Evolutionary conservation across 805 yeast genomes (phyloP).

Genomic region (Ogataea polymorpha): DNA sequence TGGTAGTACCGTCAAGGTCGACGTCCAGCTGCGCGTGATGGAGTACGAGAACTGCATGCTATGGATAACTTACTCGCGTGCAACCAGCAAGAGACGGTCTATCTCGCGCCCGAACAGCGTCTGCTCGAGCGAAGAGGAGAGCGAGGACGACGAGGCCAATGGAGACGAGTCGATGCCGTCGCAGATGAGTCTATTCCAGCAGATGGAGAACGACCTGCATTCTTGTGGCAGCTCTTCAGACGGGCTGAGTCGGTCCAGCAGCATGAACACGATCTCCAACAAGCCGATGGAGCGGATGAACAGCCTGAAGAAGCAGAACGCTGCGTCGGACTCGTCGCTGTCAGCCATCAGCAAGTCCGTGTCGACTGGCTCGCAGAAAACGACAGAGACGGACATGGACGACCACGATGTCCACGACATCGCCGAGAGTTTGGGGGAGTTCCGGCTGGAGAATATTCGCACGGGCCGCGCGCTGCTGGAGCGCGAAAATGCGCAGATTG

Average conservation of each 20-base stretch:
- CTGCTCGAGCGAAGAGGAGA: conserved; percentile 1
- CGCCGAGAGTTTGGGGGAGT: conserved; percentile 12
- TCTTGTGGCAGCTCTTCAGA: conserved; percentile 29
- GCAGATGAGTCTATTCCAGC: conserved; percentile 48
- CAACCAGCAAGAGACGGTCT: conserved; percentile 7
- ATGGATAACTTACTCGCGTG: conserved; percentile 85
- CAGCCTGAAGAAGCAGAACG: conserved; percentile 8
- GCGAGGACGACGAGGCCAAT: conserved; percentile 2
- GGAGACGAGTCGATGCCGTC: conserved; percentile 41
- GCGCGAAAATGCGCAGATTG: conserved; percentile 44
- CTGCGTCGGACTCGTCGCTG: conserved; percentile 15
- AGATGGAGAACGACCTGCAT: conserved; percentile 34
- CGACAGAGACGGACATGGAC: conserved; percentile 7
- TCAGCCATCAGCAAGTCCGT: conserved; percentile 15
- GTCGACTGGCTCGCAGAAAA: conserved; percentile 12
- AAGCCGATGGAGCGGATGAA: conserved; percentile 2
- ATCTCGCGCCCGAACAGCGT: conserved; percentile 1
- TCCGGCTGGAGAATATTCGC: conserved; percentile 23
- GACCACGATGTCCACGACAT: conserved; percentile 8
- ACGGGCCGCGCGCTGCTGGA: conserved; percentile 43
- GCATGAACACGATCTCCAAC: conserved; percentile 17
- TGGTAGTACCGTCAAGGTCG: conserved; percentile 64
- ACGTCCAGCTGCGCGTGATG: conserved; percentile 76
- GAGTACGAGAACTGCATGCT: conserved; percentile 56
- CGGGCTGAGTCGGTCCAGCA: conserved; percentile 27